phyloP scores from a whole-genome alignment of 2,329 filamentous ascomycete species.

The Rugonectria rugulosa region DNA sequence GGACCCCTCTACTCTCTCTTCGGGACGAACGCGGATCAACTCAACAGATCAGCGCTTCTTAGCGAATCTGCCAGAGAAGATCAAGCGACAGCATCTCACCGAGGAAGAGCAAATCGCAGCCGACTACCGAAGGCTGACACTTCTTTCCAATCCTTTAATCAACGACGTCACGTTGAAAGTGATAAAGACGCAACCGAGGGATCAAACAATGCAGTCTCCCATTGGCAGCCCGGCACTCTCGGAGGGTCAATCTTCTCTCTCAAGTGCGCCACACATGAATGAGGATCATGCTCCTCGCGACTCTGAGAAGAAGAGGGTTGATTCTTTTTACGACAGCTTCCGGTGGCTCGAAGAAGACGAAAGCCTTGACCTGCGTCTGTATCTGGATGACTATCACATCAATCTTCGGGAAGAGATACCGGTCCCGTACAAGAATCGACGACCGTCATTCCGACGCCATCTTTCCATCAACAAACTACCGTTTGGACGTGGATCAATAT shows the following conservation, averaged over 20 bases:
- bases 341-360: slow-evolving; percentile 78
- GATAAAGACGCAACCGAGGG: slow-evolving; percentile 37
- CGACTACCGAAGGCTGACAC: slow-evolving; percentile 44
- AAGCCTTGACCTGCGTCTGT: slow-evolving; percentile 71
- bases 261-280: slow-evolving; percentile 37
- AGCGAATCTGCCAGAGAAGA: slow-evolving; percentile 74
- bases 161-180: slow-evolving; percentile 38
- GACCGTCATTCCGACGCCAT: slow-evolving; percentile 72
- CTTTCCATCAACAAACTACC: slow-evolving; percentile 75
- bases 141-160: slow-evolving; percentile 45
- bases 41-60: slow-evolving; percentile 72
- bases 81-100: slow-evolving; percentile 74
- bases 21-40: slow-evolving; percentile 46
- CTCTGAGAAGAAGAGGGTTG: slow-evolving; percentile 47
- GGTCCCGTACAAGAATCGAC: slow-evolving; percentile 52
- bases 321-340: slow-evolving; percentile 71
- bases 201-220: slow-evolving; percentile 33
- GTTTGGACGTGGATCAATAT: slow-evolving; percentile 63
- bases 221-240: slow-evolving; percentile 32
- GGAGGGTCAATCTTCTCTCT: slow-evolving; percentile 29
- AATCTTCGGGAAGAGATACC: slow-evolving; percentile 63
- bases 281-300: slow-evolving; percentile 25
- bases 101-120: slow-evolving; percentile 74
- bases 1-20: slow-evolving; percentile 21
- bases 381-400: slow-evolving; percentile 74